Evolutionary conservation across 2,329 filamentous ascomycete species (phyloP), one percentile per base, ranked within the genome.

Genomic region (Scolecobasidium constrictum): DNA sequence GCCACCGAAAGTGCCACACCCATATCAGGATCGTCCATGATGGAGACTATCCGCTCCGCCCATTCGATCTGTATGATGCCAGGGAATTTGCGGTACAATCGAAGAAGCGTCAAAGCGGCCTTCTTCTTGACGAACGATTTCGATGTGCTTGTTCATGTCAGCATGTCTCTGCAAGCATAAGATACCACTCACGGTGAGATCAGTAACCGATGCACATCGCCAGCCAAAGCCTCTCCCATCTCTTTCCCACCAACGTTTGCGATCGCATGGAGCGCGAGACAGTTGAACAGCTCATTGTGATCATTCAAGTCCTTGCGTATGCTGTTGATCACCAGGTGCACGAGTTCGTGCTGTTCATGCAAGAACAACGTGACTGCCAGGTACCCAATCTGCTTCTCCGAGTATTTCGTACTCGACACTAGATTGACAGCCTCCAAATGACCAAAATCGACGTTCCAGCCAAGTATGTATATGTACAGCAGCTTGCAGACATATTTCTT

Each of bases 401-500:
- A 96, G 66, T 96, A 98, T 61, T 96, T 98, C 57, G 75, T 87
- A 44, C 90, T 87, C 20, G 90, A 95, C 53, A 98, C 93, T 56
- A 98, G 77, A 59, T 96, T 96, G 59, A 98, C 90, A 23, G 93
- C 93, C 67, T 98, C 92, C 52, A 98, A 78, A 60, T 98, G 92
- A 44, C 92, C 92, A 63, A 98, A 98, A 63, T 96, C 93, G 65
- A 98, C 90, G 61, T 98, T 90, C 83, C 92, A 98, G 38, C 92
- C 92, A 50, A 98, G 77, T 47, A 98, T 98, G 64, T 98, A 98
- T 56, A 98, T 96, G 64, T 98, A 98, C 48, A 98, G 73, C 52
- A 98, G 78, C 79, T 98, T 98, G 85, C 92, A 98, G 52, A 98
- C 92, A 61, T 98, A 98, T 83, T 98, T 98, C 76, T 98, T 98